Evolutionary conservation across 805 yeast genomes (phyloP), one percentile per base, ranked within the genome.

Genomic region (Nakazawaea siamensis): DNA sequence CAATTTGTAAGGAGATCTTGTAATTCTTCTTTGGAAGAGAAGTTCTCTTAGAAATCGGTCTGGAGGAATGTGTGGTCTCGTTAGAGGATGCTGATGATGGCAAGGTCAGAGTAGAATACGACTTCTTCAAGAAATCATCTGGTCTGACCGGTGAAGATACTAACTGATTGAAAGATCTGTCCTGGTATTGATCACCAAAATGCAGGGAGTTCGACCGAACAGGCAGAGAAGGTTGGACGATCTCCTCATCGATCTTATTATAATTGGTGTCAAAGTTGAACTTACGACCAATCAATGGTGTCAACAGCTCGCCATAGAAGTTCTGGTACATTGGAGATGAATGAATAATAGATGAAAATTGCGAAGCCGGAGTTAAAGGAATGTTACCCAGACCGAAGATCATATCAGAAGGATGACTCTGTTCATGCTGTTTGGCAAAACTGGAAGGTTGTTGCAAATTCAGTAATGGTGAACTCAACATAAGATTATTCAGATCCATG

Each of bases 321-420:
- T 18, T 34, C 15, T 34, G 38, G 21, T 54, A 55, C 52, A 55
- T 50, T 9, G 60, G 60, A 12, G 59, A 54, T 13, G 60, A 55
- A 34, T 52, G 54, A 24, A 55, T 40, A n/a, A 55, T 49, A 17
- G 43, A 47, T 12, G 57, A 51, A 29, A 55, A 55, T 29, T 55
- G 57, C 13, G 58, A 49, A 4, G 49, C 45, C 5, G 57, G 55
- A 3, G 58, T 52, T 11, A 53, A 37, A 1, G 57, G 51, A 4
- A 42, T 44, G 19, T 43, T 20, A 9, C 27, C 31, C n/a, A 32
- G 34, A n/a, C 34, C 30, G 25, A 31, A 30, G 24, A 29, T 27
- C 13, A 27, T 34, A 18, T 26, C 35, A 11, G n/a, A 26, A 17
- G 28, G 14, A 15, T 23, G 16, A 10, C 7, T 9, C 7, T 20